Base-by-base conservation (phyloP, 176 grass and related monocot species). In the Cenchrus purpureus region DNA sequence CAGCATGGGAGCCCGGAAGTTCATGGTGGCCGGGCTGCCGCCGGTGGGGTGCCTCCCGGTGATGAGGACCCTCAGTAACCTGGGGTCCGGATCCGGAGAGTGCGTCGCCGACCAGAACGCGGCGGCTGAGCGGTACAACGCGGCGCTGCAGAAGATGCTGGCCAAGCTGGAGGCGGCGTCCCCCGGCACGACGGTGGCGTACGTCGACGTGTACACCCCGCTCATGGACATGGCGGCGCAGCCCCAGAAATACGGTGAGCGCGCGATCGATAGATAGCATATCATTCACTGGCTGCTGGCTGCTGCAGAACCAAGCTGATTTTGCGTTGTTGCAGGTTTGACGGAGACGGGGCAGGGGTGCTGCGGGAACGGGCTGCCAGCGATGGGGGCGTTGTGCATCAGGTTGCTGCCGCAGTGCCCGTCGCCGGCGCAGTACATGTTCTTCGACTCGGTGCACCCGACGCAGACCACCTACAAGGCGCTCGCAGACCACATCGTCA, bases 361-460 rank as follows among this genome's bases (percentile, higher is more conserved):
- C 85, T 93, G 88, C 72, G 85, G 91, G 59, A 66, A 70, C 0
- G 85, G 88, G 0, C 6, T 75, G 53, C 4, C 65, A 55, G 91
- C 87, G 79, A 90, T 93, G 85, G 91, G 88, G 7, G 67, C 29
- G 31, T 17, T 90, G 17, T 93, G 91, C 85, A 74, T 68, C 85
- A 71, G 58, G 45, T 0, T n/a, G 13, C 67, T 70, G 57, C 76
- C 59, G 78, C 75, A 31, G 70, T 93, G 91, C 61, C 7, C 10
- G 67, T 87, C 85, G 20, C 88, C 91, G 54, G 76, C 58, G 53
- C 29, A 68, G 8, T 90, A 65, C 83, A 83, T 93, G 82, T 90
- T 93, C 65, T 93, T 89, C 77, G 91, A 93, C 60, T 87, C 88
- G 0, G 91, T 93, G 22, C 91, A 93, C 79, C 91, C 91, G n/a